These are phyloP conservation scores for Talaromyces stipitatus DNA, from an alignment of 495 filamentous ascomycete genomes.

Conservation along the genomic window DNA sequence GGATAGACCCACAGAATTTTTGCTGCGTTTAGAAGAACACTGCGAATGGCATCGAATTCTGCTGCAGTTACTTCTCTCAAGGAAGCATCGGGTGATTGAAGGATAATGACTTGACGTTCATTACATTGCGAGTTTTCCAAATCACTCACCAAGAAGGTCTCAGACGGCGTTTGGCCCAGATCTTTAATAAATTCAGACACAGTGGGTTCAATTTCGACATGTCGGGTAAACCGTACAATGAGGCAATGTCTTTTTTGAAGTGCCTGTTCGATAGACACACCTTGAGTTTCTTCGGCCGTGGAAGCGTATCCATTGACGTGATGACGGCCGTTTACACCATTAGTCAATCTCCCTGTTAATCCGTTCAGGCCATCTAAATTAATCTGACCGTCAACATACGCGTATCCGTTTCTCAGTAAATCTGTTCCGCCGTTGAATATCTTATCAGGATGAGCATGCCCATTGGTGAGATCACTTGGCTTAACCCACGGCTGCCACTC, in stretches of 20 bases:
- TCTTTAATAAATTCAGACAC: not conserved
- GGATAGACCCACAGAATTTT: slow-evolving; percentile 45
- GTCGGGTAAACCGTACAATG: not conserved
- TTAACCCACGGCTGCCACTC: slow-evolving; percentile 20
- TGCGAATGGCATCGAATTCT: slow-evolving; percentile 15
- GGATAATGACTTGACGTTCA: slow-evolving; percentile 14
- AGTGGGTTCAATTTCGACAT: not conserved
- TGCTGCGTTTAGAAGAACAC: slow-evolving; percentile 20
- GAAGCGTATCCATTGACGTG: not conserved
- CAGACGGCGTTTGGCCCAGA: not conserved
- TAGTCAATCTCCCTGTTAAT: not conserved
- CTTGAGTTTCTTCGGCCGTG: not conserved
- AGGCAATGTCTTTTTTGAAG: not conserved
- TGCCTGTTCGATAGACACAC: not conserved
- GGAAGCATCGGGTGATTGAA: slow-evolving; percentile 13
- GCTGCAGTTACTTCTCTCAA: slow-evolving; percentile 15
- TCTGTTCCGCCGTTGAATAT: not conserved
- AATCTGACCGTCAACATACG: not conserved
- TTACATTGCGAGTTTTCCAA: not conserved
- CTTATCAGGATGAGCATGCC: not conserved
- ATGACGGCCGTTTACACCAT: not conserved
- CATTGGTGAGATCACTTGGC: not conserved
- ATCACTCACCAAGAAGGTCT: not conserved
- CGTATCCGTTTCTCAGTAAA: not conserved
- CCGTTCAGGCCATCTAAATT: not conserved